These are phyloP conservation scores for Carnegiea gigantea DNA, from an alignment of 179 eudicot species.

Conservation along the genomic window DNA sequence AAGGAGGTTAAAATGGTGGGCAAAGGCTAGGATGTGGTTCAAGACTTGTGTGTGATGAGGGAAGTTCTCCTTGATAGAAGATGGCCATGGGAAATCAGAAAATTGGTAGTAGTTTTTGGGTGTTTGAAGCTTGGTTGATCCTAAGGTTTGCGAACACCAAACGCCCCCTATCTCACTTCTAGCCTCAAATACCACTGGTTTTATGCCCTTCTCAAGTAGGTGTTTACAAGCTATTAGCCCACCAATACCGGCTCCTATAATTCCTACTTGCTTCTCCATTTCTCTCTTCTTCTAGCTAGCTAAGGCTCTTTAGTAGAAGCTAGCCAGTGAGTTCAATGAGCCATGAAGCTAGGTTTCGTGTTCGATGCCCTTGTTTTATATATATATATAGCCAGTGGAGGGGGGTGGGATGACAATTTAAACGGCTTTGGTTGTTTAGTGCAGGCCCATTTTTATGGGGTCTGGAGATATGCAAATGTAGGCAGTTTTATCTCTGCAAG, in stretches of 20 bases:
- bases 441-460: no score
- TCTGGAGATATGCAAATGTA: no score
- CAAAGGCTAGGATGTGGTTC: slow-evolving; percentile 38
- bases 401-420: no score
- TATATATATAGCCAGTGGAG: no score
- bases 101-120: slow-evolving; percentile 36
- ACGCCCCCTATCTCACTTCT: slow-evolving; percentile 22
- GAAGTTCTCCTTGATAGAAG: slow-evolving; percentile 27
- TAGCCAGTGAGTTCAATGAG: background rate
- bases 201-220: slow-evolving; percentile 20
- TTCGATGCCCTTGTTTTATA: background rate
- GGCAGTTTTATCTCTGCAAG: no score
- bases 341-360: background rate
- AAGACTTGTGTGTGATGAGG: slow-evolving; percentile 32
- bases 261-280: slow-evolving; percentile 24
- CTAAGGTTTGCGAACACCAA: slow-evolving; percentile 33
- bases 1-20: slow-evolving; percentile 34
- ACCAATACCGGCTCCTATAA: slow-evolving; percentile 25
- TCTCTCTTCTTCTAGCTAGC: background rate
- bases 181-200: slow-evolving; percentile 23
- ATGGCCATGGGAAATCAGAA: slow-evolving; percentile 50
- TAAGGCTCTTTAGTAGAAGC: background rate
- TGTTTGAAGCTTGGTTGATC: slow-evolving; percentile 43
- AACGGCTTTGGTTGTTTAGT: no score
- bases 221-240: slow-evolving; percentile 30